A percentile compares a stretch with the other conserved stretches of the same genome.
phyloP scores from a whole-genome alignment of 2,329 filamentous ascomycete species.

The Cladobotryum mycophilum region DNA sequence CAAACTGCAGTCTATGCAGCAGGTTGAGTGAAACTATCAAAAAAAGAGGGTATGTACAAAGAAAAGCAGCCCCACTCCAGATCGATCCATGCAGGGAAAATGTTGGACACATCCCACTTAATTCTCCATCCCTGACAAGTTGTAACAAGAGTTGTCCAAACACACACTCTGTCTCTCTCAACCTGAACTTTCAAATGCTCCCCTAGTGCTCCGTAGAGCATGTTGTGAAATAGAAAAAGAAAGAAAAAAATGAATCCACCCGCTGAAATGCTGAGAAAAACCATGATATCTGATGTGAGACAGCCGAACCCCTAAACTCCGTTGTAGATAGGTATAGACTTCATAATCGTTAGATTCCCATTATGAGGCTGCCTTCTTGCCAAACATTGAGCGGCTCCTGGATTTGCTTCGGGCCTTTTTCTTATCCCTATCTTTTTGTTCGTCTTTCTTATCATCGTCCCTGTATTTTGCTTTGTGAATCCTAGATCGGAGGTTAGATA shows the following conservation, averaged over 20 bases:
- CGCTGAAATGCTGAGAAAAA: constrained; percentile 14
- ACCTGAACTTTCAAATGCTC: background rate
- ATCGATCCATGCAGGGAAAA: background rate
- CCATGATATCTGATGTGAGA: constrained; percentile 14
- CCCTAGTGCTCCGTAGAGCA: background rate
- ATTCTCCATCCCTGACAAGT: background rate
- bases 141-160: background rate
- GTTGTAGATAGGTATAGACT: constrained; percentile 24
- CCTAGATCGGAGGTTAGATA: constrained; percentile 43
- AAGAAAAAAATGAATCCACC: constrained; percentile 13
- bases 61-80: background rate
- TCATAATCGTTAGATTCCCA: constrained; percentile 23
- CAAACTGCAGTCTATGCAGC: background rate
- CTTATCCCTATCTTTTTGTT: constrained; percentile 37
- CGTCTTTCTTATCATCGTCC: constrained; percentile 49
- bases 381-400: constrained; percentile 67
- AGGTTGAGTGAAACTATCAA: background rate
- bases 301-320: constrained; percentile 26
- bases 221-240: constrained; percentile 4
- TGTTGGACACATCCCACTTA: background rate
- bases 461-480: constrained; percentile 94
- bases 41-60: background rate
- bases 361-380: constrained; percentile 31
- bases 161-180: background rate
- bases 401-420: constrained; percentile 73